Evolutionary conservation across 805 yeast species (phyloP), one percentile per base, ranked within the genome.

Genomic region (Pichia deserticola): DNA sequence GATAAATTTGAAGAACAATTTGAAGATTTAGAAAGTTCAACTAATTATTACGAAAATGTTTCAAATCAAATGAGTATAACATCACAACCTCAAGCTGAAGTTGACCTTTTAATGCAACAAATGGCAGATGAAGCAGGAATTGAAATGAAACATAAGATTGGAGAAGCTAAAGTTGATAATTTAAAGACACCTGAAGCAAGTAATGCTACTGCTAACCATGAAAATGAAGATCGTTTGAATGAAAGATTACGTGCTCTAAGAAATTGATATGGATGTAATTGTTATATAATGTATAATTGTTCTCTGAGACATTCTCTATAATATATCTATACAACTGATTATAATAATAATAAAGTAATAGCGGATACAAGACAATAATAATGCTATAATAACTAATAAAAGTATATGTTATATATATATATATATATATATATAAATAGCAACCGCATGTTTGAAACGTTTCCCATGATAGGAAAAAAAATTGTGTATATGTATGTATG

Each of bases 41-140:
- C 97, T 0, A 86, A 89, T 56, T 93, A 92, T 64, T 92, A 93
- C 65, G 98, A 92, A 66, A 78, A 81, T 43, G 92, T 95, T 49
- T 89, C 97, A 10, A 83, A 84, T 52, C 86, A 83, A 50, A 88
- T 93, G 48, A 89, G 87, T 60, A 97, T 97, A 0, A 76, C 86
- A 47, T 77, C 86, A 36, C 90, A 96, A 5, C 98, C 97, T 7
- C 96, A 89, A 64, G 98, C 92, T 51, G 93, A 90, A 55, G 99
- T 92, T 36, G 97, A 93, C 62, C 78, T 84, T 52, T 72, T 92
- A 62, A 78, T 92, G 86, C 89, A 76, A 61, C 89, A 87, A 65
- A 90, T 93, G 13, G 98, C 98, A 0, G 98, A 92, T 64, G 98
- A 92, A 64, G 97, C 97, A 0, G 99, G 99, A 3, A 73, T 93